Evolutionary conservation across 345 rosid species (phyloP).

Genomic region (Heritiera littoralis): DNA sequence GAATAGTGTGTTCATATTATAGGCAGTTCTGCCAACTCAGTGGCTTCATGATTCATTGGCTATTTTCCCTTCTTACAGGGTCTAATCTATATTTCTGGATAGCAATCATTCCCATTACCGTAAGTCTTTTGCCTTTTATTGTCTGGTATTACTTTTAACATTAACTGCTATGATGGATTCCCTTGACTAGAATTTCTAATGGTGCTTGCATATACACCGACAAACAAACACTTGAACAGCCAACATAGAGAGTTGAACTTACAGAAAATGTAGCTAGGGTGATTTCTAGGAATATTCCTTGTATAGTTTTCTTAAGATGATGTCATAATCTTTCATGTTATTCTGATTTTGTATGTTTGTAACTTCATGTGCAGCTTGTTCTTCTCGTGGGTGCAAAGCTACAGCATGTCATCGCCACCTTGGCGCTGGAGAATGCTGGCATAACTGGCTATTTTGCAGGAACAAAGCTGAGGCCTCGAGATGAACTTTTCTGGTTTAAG

Average conservation of each 20-base stretch:
- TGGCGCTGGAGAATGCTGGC: constrained; percentile 74
- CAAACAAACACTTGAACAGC: background rate
- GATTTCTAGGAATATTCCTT: background rate
- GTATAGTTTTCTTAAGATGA: background rate
- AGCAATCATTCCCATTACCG: constrained; percentile 79
- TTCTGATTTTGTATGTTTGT: constrained; percentile 13
- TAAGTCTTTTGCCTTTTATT: constrained; percentile 39
- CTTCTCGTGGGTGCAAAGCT: constrained; percentile 83
- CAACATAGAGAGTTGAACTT: background rate
- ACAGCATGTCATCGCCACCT: constrained; percentile 88
- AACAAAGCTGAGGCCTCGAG: constrained; percentile 71
- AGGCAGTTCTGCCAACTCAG: background rate
- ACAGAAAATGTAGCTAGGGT: background rate
- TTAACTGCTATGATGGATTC: background rate
- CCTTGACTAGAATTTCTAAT: background rate
- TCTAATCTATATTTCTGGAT: constrained; percentile 99
- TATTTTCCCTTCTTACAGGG: constrained; percentile 46
- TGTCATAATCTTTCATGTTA: background rate
- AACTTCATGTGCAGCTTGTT: constrained; percentile 52
- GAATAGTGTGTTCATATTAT: background rate
- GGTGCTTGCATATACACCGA: background rate
- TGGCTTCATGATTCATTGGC: constrained; percentile 5
- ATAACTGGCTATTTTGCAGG: constrained; percentile 50
- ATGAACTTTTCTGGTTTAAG: constrained; percentile 95
- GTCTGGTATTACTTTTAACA: constrained; percentile 10